Percentiles rank a stretch among this genome's conserved stretches.
Conservation (phyloP, 2,329 filamentous ascomycete species). For the Calonectria multiphialidica region DNA sequence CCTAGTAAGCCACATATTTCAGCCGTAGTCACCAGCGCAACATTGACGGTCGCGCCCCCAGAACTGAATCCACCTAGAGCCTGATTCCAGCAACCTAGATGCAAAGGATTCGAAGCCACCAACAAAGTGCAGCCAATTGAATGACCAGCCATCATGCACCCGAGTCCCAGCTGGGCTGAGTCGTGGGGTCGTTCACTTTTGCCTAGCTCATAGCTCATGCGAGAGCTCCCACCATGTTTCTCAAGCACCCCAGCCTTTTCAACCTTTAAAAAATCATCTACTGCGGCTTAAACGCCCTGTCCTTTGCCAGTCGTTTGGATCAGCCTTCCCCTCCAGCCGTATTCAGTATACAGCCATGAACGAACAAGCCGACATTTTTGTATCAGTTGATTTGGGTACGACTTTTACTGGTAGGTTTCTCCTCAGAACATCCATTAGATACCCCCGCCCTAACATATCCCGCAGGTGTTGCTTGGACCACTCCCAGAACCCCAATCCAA, state of each 20-base stretch:
- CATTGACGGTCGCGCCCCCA: neutral
- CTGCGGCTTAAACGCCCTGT: neutral
- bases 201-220: neutral
- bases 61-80: neutral
- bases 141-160: neutral
- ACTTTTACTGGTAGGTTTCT: constrained; percentile 57
- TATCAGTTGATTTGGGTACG: constrained; percentile 59
- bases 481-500: constrained; percentile 55
- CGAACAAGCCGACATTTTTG: constrained; percentile 51
- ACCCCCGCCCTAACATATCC: neutral
- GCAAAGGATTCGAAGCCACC: neutral
- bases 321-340: neutral
- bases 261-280: neutral
- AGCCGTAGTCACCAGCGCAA: constrained; percentile 1
- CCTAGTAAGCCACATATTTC: neutral
- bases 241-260: neutral
- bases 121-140: neutral
- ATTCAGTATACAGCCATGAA: constrained; percentile 23
- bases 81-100: neutral
- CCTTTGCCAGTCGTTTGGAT: neutral
- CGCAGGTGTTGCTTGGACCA: constrained; percentile 53
- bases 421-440: too few relatives aligned
- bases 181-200: neutral
- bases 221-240: neutral
- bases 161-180: neutral